Evolutionary conservation across 75 land plant species (phyloP).

Genomic region (Pinus taeda): DNA sequence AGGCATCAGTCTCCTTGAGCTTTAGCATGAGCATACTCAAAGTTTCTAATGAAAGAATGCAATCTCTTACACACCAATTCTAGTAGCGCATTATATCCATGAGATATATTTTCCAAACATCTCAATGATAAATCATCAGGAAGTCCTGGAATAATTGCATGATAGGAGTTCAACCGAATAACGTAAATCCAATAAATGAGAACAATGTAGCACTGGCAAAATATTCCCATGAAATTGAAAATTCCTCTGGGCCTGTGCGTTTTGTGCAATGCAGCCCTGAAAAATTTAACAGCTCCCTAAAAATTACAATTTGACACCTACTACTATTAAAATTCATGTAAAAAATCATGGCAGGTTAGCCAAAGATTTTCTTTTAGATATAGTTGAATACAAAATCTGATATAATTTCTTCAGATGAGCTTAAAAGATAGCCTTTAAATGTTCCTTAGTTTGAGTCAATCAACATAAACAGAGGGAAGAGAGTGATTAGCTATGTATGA

Average conservation of each 20-base stretch:
- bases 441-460: neutral
- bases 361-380: neutral
- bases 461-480: neutral
- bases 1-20: constrained; percentile 20
- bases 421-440: neutral
- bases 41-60: constrained; percentile 16
- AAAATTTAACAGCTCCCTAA: neutral
- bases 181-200: neutral
- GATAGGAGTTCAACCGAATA: neutral
- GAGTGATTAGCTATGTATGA: neutral
- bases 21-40: constrained; percentile 19
- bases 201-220: neutral
- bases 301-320: neutral
- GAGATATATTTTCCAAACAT: constrained; percentile 20
- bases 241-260: neutral
- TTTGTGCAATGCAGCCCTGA: neutral
- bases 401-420: neutral
- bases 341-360: too few species aligned
- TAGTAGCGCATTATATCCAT: constrained; percentile 21
- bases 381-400: neutral
- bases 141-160: constrained; percentile 25
- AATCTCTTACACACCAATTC: constrained; percentile 28
- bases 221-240: neutral
- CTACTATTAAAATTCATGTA: neutral
- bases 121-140: constrained; percentile 25